Base-by-base conservation (phyloP, 2,329 filamentous ascomycete genomes). In the Hypoxylon sp. region DNA sequence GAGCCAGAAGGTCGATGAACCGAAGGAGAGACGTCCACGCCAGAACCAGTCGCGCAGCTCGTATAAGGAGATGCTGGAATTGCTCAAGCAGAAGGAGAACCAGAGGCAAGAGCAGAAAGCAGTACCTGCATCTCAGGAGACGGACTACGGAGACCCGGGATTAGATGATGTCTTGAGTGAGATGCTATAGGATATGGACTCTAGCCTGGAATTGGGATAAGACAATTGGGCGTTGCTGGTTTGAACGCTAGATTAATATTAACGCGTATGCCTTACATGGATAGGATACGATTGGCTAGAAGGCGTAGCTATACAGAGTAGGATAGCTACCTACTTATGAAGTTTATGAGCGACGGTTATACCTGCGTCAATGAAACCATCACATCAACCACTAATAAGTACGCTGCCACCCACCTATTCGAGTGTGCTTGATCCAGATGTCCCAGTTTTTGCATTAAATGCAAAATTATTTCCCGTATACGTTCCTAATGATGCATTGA, bases 141-240 rank as follows among this genome's bases (percentile, higher is more conserved):
- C 75, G 19, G 76, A 78, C 26, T 78, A 78, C 22, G 75, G 76
- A 5, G 76, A 77, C 11, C 59, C 62, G 9, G 69, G 63, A 33
- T 63, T 73, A 44, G 74, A 75, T 22, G 69, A 72, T 13, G 63
- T 64, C 5, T 53, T 73, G 10, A 59, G 26, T 24, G 70, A 69
- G 47, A 69, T 72, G 35, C 44, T 72, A 31, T 70, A 63, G 44
- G 33, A 29, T 5, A 5, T 11, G 26, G 29, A 17, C 1, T 50
- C 14, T 47, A 14, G 19, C n/a, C 29, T 17, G 24, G 22, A 10
- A 50, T 19, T 29, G 33, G 29, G 52, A 39, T 19, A 42, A n/a
- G 26, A 29, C 26, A 19, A 14, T 37, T 5, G 55, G 46, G 37
- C 35, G 19, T 55, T n/a, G 46, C 50, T 42, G 52, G 35, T 19